phyloP scores from a whole-genome alignment of 2,329 filamentous ascomycete species.

The Westerdykella sp. region DNA sequence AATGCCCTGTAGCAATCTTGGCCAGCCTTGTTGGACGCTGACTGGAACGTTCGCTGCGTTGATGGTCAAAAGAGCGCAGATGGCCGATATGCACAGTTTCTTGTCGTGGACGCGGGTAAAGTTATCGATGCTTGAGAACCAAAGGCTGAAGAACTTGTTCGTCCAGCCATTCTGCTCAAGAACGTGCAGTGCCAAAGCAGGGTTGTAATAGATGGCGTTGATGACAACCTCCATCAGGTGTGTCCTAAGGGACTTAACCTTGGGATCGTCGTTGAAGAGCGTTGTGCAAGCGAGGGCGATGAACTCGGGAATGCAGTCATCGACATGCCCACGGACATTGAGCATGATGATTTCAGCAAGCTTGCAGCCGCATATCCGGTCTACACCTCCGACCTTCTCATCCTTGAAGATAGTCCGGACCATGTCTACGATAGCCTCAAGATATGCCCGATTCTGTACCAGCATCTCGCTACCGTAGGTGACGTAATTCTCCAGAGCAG shows the following conservation, averaged over 20 bases:
- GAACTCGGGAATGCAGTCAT: slow-evolving; percentile 83
- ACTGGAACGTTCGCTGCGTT: slow-evolving; percentile 74
- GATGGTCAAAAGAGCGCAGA: slow-evolving; percentile 75
- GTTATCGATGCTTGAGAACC: slow-evolving; percentile 93
- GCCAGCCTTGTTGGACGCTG: slow-evolving; percentile 96
- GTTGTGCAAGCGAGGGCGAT: slow-evolving; percentile 83
- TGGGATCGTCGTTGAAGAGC: slow-evolving; percentile 67
- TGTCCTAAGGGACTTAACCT: slow-evolving; percentile 89
- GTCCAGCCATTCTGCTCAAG: slow-evolving; percentile 93
- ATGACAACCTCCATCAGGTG: slow-evolving; percentile 99
- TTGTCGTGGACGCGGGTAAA: slow-evolving; percentile 97
- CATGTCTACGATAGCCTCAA: slow-evolving; percentile 87
- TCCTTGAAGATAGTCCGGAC: slow-evolving; percentile 91
- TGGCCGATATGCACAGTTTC: slow-evolving; percentile 93
- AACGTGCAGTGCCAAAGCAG: slow-evolving; percentile 72
- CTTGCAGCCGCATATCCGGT: slow-evolving; percentile 96
- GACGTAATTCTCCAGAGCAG: slow-evolving; percentile 95
- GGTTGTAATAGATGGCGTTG: slow-evolving; percentile 97
- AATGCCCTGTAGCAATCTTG: slow-evolving; percentile 79
- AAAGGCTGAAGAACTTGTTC: slow-evolving; percentile 97
- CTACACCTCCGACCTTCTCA: slow-evolving; percentile 84
- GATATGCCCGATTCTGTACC: slow-evolving; percentile 75
- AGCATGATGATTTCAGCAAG: slow-evolving; percentile 96
- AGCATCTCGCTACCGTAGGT: slow-evolving; percentile 81
- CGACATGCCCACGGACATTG: slow-evolving; percentile 80